These are phyloP conservation scores for Trametes maxima DNA, from an alignment of 768 basidiomycete species.

Conservation along the genomic window DNA sequence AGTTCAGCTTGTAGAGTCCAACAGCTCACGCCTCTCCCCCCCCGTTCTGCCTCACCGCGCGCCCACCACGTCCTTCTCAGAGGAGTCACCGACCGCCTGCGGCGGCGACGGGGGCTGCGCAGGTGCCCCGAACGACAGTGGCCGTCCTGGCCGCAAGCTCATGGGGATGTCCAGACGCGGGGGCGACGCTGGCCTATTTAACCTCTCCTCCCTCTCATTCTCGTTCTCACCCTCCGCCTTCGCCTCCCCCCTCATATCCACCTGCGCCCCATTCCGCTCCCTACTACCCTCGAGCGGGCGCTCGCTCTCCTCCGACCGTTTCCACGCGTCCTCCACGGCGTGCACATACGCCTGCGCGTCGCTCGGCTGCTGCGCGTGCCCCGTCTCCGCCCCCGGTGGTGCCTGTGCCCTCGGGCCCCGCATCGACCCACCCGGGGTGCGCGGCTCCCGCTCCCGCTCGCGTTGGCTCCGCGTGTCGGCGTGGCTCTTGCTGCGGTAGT, in stretches of 20 bases:
- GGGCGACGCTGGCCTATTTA: background rate
- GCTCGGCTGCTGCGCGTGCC: background rate
- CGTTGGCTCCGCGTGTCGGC: background rate
- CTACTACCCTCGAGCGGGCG: background rate
- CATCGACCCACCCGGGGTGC: background rate
- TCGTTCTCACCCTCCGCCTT: background rate
- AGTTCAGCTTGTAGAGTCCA: too few relatives aligned
- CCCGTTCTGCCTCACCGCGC: background rate
- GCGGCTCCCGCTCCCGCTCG: background rate
- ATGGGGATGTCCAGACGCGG: constrained; percentile 14
- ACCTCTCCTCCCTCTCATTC: background rate
- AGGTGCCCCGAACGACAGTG: background rate
- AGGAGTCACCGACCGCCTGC: background rate
- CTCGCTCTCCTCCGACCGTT: constrained; percentile 1
- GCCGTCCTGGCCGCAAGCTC: constrained; percentile 9
- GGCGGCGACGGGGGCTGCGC: background rate
- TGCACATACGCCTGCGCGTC: constrained; percentile 14
- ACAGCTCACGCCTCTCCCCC: too few relatives aligned
- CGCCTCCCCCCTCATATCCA: background rate
- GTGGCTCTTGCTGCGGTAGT: background rate
- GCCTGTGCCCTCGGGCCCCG: background rate
- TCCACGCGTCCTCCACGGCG: constrained; percentile 1
- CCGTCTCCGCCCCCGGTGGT: background rate
- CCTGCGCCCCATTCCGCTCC: background rate
- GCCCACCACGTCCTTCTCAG: background rate